Percentiles rank a stretch among this genome's conserved stretches.
phyloP scores from a whole-genome alignment of 2,329 filamentous ascomycete genomes.

The Macrophomina phaseolina region DNA sequence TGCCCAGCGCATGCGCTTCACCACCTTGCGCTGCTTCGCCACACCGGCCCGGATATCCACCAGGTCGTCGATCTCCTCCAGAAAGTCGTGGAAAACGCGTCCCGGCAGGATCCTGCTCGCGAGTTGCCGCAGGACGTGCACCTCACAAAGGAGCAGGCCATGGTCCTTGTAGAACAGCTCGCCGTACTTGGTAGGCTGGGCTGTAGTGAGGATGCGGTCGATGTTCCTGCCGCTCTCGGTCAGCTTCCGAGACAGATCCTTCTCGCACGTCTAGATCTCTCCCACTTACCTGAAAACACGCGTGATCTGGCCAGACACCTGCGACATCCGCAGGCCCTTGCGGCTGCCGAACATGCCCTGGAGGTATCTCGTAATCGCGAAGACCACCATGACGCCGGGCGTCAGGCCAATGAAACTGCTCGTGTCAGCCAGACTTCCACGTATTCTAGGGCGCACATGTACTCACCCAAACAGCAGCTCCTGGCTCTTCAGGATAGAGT shows the following conservation, averaged over 20 bases:
- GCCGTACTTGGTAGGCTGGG: conserved; percentile 69
- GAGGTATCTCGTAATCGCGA: conserved; percentile 76
- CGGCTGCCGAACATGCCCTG: conserved; percentile 71
- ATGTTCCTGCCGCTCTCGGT: conserved; percentile 64
- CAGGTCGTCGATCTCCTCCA: conserved; percentile 86
- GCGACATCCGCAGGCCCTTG: conserved; percentile 74
- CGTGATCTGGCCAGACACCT: conserved; percentile 52
- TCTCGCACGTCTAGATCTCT: not conserved
- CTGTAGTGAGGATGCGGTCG: conserved; percentile 66
- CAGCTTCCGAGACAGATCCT: conserved; percentile 11
- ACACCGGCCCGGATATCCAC: conserved; percentile 80
- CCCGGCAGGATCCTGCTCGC: conserved; percentile 72
- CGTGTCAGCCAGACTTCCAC: conserved; percentile 27
- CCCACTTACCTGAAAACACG: conserved; percentile 31
- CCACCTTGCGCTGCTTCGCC: conserved; percentile 75
- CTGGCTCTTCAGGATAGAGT: conserved; percentile 91
- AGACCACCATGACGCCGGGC: conserved; percentile 85
- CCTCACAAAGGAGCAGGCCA: conserved; percentile 86
- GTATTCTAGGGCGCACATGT: not conserved
- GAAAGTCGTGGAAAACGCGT: conserved; percentile 80
- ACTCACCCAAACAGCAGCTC: conserved; percentile 84
- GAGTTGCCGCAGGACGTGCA: conserved; percentile 78
- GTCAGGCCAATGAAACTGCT: conserved; percentile 87
- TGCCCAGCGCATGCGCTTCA: conserved; percentile 87
- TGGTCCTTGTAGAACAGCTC: conserved; percentile 91